A percentile compares a stretch with the other conserved stretches of the same genome.
Conservation (phyloP, 352 stramenopile species). For the Phytopythium sindhum region DNA sequence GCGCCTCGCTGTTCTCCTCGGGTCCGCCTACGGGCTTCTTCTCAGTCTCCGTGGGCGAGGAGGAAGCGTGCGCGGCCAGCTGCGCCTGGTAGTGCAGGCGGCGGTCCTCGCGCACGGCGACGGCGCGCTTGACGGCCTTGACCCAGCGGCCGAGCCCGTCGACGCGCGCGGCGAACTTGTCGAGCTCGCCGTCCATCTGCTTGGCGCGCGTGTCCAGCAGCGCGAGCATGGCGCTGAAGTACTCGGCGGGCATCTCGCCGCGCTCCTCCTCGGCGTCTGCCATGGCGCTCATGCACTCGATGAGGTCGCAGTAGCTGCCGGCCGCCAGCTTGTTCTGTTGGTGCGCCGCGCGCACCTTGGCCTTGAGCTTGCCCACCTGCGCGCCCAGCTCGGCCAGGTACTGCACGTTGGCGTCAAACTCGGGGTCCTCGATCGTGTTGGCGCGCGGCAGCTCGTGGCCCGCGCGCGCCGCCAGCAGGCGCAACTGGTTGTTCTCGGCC, state of each 20-base stretch:
- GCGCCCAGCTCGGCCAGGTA: constrained; percentile 65
- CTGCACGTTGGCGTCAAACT: constrained; percentile 59
- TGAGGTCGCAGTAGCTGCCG: constrained; percentile 80
- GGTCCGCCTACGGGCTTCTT: constrained; percentile 23
- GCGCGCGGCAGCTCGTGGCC: constrained; percentile 36
- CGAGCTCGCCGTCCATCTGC: constrained; percentile 72
- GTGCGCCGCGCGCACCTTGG: constrained; percentile 53
- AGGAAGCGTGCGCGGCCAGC: constrained; percentile 33
- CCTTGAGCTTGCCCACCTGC: constrained; percentile 61
- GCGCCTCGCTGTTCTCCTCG: constrained; percentile 26
- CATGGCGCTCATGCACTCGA: constrained; percentile 65
- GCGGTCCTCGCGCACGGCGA: constrained; percentile 77
- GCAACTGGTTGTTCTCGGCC: constrained; percentile 75
- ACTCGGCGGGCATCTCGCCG: constrained; percentile 52
- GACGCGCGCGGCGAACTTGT: constrained; percentile 52
- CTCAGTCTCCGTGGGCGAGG: constrained; percentile 1
- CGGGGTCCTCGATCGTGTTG: constrained; percentile 62
- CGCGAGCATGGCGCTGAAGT: constrained; percentile 59
- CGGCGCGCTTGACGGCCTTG: constrained; percentile 58
- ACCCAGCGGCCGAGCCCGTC: constrained; percentile 79
- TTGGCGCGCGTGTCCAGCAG: constrained; percentile 72
- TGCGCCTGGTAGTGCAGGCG: constrained; percentile 78
- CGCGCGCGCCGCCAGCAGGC: constrained; percentile 50
- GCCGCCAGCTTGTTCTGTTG: constrained; percentile 70
- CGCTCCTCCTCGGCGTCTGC: constrained; percentile 68